Conservation (phyloP, 2,329 filamentous ascomycete species). For the Rosellinia necatrix region DNA sequence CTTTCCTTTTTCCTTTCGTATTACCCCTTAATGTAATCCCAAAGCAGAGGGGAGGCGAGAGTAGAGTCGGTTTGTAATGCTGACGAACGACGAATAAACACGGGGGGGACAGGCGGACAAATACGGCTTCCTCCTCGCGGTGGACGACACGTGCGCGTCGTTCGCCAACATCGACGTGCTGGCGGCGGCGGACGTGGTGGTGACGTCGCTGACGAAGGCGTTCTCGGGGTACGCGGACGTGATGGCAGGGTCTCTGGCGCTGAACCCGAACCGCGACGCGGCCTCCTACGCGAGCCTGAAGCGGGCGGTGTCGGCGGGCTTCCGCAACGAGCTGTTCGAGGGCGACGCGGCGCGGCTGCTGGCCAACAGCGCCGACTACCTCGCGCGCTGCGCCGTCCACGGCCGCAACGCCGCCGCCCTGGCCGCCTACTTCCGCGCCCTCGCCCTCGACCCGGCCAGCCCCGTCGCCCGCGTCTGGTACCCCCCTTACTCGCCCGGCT, state of each 20-base stretch:
- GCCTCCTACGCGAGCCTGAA: conserved; percentile 26
- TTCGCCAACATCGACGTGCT: conserved; percentile 58
- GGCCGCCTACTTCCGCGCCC: conserved; percentile 44
- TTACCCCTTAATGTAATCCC: background rate
- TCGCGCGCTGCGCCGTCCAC: conserved; percentile 44
- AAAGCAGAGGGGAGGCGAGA: background rate
- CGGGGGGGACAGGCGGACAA: conserved; percentile 45
- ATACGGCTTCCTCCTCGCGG: conserved; percentile 50
- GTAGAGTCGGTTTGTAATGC: background rate
- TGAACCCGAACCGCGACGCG: conserved; percentile 33
- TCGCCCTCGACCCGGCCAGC: conserved; percentile 38
- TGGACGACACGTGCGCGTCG: conserved; percentile 55
- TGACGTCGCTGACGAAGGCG: conserved; percentile 56
- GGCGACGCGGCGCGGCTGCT: conserved; percentile 53
- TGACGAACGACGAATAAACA: background rate
- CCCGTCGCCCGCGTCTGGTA: conserved; percentile 51
- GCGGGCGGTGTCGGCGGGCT: conserved; percentile 34
- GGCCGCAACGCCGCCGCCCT: conserved; percentile 53
- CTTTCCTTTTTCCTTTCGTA: background rate
- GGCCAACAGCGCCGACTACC: conserved; percentile 50
- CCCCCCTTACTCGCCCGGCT: conserved; percentile 42
- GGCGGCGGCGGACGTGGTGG: conserved; percentile 52
- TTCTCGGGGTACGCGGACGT: conserved; percentile 60
- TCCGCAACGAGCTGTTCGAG: conserved; percentile 53
- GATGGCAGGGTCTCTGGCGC: conserved; percentile 32